These are phyloP conservation scores for Discostella pseudostelligera DNA, from an alignment of 108 stramenopile genomes.

Conservation along the genomic window DNA sequence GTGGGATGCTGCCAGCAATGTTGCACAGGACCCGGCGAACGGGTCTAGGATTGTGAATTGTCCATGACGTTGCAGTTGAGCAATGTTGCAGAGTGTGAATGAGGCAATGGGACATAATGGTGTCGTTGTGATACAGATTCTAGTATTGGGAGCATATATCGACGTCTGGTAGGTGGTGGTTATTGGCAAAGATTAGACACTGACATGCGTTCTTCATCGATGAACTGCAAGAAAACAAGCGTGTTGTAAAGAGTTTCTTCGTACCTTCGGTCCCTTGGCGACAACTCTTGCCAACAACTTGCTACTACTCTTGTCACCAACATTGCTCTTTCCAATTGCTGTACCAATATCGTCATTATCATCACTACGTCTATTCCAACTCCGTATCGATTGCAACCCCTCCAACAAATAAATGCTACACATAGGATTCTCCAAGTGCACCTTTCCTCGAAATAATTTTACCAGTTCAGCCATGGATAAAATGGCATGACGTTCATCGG, in stretches of 20 bases:
- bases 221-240: background rate
- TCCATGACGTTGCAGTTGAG: slow-evolving; percentile 30
- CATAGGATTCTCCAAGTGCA: slow-evolving; percentile 68
- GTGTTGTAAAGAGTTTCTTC: background rate
- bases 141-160: slow-evolving; percentile 69
- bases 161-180: slow-evolving; percentile 32
- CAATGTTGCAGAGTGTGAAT: slow-evolving; percentile 77
- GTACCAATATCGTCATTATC: background rate
- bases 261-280: slow-evolving; percentile 53
- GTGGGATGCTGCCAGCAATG: slow-evolving; percentile 75
- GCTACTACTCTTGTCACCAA: background rate
- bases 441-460: slow-evolving; percentile 58
- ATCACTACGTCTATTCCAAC: background rate
- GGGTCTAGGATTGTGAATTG: slow-evolving; percentile 72
- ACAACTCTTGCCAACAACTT: slow-evolving; percentile 61
- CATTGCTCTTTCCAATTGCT: background rate
- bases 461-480: slow-evolving; percentile 56
- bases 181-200: background rate
- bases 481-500: slow-evolving; percentile 60
- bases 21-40: slow-evolving; percentile 78
- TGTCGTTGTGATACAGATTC: slow-evolving; percentile 85
- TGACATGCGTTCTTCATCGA: background rate
- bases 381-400: slow-evolving; percentile 43
- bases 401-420: slow-evolving; percentile 77
- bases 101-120: slow-evolving; percentile 83